Conservation (phyloP, 2,329 filamentous ascomycete genomes). For the Trichoderma pleuroti region DNA sequence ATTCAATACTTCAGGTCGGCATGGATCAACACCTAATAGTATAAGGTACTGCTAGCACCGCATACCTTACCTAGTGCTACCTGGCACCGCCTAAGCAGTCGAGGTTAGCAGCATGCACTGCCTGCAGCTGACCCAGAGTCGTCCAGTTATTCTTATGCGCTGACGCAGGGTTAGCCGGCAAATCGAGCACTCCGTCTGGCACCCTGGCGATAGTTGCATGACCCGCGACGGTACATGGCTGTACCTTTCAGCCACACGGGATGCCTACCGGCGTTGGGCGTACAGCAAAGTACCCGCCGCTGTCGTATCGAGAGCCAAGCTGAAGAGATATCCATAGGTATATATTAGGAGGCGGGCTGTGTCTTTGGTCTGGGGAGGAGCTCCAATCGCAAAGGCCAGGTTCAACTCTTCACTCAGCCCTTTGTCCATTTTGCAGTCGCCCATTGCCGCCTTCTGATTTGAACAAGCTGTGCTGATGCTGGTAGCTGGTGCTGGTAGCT, state of each 20-base stretch:
- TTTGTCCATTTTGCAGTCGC: neutral
- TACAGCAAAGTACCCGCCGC: neutral
- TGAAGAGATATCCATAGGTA: neutral
- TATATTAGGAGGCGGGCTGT: constrained; percentile 6
- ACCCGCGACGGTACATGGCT: neutral
- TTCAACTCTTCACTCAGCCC: neutral
- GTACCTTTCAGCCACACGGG: constrained; percentile 3
- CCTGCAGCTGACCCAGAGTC: constrained; percentile 11
- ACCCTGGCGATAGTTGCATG: constrained; percentile 4
- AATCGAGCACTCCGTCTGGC: neutral
- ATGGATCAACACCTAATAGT: too few relatives aligned
- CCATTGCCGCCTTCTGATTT: neutral
- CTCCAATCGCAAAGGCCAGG: neutral
- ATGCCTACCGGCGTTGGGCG: neutral
- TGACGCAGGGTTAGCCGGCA: neutral
- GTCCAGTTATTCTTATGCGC: neutral
- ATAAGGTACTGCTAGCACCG: neutral
- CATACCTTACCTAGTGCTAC: neutral
- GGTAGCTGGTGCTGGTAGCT: too few relatives aligned
- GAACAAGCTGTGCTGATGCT: neutral
- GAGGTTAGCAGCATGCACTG: constrained; percentile 1
- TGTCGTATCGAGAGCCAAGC: neutral
- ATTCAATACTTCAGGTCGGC: neutral
- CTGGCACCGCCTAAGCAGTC: neutral
- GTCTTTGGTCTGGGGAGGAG: neutral